Conservation (phyloP, 768 basidiomycete species). For the Lentinula sp. region DNA sequence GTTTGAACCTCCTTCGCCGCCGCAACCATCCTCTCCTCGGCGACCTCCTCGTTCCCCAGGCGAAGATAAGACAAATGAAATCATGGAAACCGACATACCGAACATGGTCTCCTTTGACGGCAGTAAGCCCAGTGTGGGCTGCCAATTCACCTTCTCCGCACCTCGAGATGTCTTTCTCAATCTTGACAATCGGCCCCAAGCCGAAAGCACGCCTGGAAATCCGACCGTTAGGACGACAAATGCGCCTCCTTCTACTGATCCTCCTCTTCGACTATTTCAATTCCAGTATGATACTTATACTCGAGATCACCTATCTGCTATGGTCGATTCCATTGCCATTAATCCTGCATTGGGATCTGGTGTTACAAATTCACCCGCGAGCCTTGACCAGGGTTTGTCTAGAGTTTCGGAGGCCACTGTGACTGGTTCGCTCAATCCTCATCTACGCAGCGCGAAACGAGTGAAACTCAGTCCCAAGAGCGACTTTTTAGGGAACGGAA, state of each 20-base stretch:
- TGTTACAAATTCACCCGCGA: slow-evolving; percentile 37
- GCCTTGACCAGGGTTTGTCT: slow-evolving; percentile 37
- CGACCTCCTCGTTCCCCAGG: slow-evolving; percentile 10
- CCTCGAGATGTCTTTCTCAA: slow-evolving; percentile 32
- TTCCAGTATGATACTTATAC: slow-evolving; percentile 97
- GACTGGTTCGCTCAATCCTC: slow-evolving; percentile 34
- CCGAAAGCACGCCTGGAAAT: slow-evolving; percentile 56
- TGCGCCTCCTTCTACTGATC: slow-evolving; percentile 48
- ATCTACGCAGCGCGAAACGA: slow-evolving; percentile 72
- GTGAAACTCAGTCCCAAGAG: slow-evolving; percentile 69
- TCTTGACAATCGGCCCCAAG: slow-evolving; percentile 38
- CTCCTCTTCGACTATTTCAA: slow-evolving; percentile 81
- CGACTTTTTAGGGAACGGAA: slow-evolving; percentile 50
- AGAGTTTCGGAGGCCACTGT: slow-evolving; percentile 40
- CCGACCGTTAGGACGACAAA: slow-evolving; percentile 19
- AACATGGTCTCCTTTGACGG: slow-evolving; percentile 40
- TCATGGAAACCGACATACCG: slow-evolving; percentile 44
- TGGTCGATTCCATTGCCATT: slow-evolving; percentile 92
- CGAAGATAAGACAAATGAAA: slow-evolving; percentile 28
- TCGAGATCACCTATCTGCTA: slow-evolving; percentile 85
- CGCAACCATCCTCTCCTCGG: slow-evolving; percentile 7
- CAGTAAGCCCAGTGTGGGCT: slow-evolving; percentile 41
- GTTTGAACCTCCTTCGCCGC: slow-evolving; percentile 89
- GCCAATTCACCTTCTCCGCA: slow-evolving; percentile 73
- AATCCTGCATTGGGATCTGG: slow-evolving; percentile 59